phyloP scores from a whole-genome alignment of 768 basidiomycete genomes.

The Russula abietina region DNA sequence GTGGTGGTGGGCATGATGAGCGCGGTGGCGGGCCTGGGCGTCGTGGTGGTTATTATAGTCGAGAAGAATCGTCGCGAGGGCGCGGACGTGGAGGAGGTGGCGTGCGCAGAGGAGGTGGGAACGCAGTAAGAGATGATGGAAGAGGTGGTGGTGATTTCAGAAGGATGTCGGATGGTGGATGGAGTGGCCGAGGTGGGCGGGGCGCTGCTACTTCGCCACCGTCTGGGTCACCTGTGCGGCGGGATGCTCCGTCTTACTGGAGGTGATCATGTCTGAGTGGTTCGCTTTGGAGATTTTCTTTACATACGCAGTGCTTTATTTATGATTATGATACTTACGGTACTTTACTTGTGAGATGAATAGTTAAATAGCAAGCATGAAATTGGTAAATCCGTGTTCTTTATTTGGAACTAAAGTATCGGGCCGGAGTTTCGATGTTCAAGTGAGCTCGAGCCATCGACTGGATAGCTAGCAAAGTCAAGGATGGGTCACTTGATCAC shows the following conservation, averaged over 20 bases:
- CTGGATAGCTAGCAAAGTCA: neutral
- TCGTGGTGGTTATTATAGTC: constrained; percentile 9
- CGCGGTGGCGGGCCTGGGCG: constrained; percentile 11
- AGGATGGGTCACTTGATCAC: constrained; percentile 85
- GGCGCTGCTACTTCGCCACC: neutral
- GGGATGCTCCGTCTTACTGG: constrained; percentile 12
- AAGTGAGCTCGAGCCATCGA: neutral
- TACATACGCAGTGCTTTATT: neutral
- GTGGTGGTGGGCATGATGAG: constrained; percentile 9
- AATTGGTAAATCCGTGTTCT: neutral
- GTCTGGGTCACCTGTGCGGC: constrained; percentile 12
- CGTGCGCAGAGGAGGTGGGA: neutral
- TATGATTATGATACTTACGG: constrained; percentile 1
- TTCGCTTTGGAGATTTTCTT: neutral
- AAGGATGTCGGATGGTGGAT: constrained; percentile 15
- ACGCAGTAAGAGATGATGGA: constrained; percentile 1
- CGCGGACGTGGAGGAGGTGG: constrained; percentile 6
- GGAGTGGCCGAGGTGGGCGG: constrained; percentile 5
- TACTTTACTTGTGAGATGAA: neutral
- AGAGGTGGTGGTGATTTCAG: neutral
- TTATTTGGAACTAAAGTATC: too few relatives aligned
- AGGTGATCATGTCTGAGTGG: neutral
- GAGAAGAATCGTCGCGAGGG: constrained; percentile 5
- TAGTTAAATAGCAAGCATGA: neutral
- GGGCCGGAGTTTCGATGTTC: too few relatives aligned